Evolutionary conservation across 1,284 basidiomycete genomes (phyloP).

Genomic region (Lignosus rhinocerotis): DNA sequence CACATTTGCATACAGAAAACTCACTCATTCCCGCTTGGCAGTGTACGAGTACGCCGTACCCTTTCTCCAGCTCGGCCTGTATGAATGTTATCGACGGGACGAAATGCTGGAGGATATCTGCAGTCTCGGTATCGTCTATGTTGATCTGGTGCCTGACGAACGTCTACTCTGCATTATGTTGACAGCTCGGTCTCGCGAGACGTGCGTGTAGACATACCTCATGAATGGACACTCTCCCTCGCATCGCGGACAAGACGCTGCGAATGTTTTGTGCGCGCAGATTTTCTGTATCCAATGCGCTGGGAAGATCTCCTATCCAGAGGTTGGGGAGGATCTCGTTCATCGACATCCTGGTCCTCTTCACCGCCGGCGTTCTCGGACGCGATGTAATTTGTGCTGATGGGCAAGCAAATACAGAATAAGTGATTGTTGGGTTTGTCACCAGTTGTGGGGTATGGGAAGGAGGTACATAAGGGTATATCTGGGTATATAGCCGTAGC

Average conservation of each 20-base stretch:
- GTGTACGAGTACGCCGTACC: conserved; percentile 79
- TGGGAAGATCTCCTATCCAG: conserved; percentile 28
- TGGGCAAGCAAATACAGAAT: background rate
- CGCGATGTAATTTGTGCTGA: background rate
- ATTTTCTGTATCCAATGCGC: conserved; percentile 41
- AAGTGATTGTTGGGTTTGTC: background rate
- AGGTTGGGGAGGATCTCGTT: conserved; percentile 27
- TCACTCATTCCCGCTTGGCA: conserved; percentile 86
- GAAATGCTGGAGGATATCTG: conserved; percentile 77
- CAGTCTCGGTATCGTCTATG: conserved; percentile 68
- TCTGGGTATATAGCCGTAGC: too few species aligned
- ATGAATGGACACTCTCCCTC: conserved; percentile 62
- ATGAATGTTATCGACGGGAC: conserved; percentile 81
- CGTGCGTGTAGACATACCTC: conserved; percentile 45
- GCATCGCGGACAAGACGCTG: conserved; percentile 72
- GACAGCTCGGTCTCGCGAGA: background rate
- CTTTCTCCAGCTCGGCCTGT: conserved; percentile 70
- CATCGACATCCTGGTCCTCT: conserved; percentile 20
- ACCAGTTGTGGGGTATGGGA: too few species aligned
- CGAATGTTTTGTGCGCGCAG: conserved; percentile 65
- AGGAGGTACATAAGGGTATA: too few species aligned
- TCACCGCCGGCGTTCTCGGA: background rate
- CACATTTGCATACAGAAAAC: conserved; percentile 30
- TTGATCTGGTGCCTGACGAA: conserved; percentile 71
- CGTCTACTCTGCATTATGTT: conserved; percentile 44